Conservation (phyloP, 306 rosid genomes). For the Acacia crassicarpa region DNA sequence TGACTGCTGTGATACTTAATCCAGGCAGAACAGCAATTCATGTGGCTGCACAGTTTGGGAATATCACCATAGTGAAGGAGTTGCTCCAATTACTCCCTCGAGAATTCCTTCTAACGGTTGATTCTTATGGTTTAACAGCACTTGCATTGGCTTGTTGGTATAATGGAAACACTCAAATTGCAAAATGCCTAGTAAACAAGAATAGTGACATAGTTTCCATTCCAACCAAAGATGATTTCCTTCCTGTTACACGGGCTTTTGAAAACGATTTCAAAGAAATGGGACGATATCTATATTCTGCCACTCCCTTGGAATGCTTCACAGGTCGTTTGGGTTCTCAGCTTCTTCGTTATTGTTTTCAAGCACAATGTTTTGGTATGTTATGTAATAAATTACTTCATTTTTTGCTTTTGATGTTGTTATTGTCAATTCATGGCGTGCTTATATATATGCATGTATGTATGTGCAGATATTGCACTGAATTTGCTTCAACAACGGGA, state of each 20-base stretch:
- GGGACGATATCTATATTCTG: neutral
- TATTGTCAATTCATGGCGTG: neutral
- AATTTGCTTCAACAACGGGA: too few species aligned
- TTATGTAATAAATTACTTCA: neutral
- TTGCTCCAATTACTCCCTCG: neutral
- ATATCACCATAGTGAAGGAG: neutral
- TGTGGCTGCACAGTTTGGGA: neutral
- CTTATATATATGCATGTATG: neutral
- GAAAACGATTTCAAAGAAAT: neutral
- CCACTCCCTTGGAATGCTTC: neutral
- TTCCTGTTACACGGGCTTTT: neutral
- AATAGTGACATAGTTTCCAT: neutral
- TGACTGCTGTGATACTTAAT: neutral
- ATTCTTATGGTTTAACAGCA: neutral
- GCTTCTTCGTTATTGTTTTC: neutral
- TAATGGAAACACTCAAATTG: neutral
- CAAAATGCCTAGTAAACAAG: neutral
- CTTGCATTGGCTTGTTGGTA: neutral
- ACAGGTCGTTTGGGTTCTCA: neutral
- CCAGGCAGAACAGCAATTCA: too few species aligned
- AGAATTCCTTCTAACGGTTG: neutral
- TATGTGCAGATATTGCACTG: too few species aligned
- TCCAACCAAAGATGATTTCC: accelerated
- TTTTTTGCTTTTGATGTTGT: too few species aligned
- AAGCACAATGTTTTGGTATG: neutral